phyloP scores from a whole-genome alignment of 495 filamentous ascomycete species.

The Tuber indicum region DNA sequence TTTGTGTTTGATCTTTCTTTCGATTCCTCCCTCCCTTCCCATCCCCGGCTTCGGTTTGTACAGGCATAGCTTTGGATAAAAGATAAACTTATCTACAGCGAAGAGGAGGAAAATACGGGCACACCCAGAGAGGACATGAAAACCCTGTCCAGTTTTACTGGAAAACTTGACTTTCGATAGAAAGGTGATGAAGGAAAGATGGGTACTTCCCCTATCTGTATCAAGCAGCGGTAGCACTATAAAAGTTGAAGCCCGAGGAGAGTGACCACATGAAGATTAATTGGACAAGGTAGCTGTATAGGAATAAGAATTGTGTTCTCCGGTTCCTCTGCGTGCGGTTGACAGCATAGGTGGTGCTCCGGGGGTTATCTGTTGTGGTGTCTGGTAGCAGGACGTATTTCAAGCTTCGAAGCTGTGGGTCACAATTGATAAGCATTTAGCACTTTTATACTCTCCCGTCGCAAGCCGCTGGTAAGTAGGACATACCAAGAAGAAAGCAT shows the following conservation, averaged over 20 bases:
- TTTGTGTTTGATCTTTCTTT: neutral
- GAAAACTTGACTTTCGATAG: neutral
- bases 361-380: slow-evolving; percentile 45
- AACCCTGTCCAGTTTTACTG: neutral
- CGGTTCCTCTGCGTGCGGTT: slow-evolving; percentile 73
- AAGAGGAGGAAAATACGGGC: neutral
- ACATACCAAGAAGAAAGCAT: slow-evolving; percentile 90
- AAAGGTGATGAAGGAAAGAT: neutral
- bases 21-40: neutral
- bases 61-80: neutral
- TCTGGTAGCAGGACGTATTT: slow-evolving; percentile 96
- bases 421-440: slow-evolving; percentile 5
- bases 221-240: neutral
- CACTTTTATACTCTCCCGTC: neutral
- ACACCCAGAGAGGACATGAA: neutral
- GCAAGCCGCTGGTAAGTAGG: neutral
- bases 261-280: slow-evolving; percentile 95
- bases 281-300: slow-evolving; percentile 93
- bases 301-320: slow-evolving; percentile 88
- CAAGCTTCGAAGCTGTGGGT: slow-evolving; percentile 75
- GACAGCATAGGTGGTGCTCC: slow-evolving; percentile 53
- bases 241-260: slow-evolving; percentile 43
- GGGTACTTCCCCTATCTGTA: neutral
- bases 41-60: neutral
- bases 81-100: neutral